Conservation (phyloP, 177 flowering plant species). For the Vitis hybrid region DNA sequence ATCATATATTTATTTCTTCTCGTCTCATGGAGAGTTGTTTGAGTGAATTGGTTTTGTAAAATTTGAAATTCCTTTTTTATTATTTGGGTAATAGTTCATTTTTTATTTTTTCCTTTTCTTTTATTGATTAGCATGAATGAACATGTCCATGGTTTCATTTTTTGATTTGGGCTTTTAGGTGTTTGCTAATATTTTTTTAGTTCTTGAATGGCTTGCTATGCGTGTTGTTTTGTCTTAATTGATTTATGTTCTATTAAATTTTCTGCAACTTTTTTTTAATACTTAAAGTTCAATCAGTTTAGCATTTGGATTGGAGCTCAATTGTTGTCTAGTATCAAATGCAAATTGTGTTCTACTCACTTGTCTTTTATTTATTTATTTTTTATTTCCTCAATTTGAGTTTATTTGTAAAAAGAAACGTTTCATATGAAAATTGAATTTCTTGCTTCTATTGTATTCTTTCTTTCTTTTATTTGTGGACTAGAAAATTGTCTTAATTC, state of each 20-base stretch:
- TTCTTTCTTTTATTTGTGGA: background rate
- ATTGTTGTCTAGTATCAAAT: background rate
- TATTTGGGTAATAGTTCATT: no score
- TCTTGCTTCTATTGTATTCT: background rate
- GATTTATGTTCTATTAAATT: background rate
- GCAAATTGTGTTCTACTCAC: background rate
- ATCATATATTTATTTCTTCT: no score
- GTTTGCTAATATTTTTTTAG: background rate
- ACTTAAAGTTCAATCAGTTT: background rate
- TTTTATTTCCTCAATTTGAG: background rate
- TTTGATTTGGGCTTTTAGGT: no score
- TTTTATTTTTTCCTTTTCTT: no score
- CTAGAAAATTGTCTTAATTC: background rate
- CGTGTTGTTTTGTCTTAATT: background rate
- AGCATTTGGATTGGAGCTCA: background rate
- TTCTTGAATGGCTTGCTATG: background rate
- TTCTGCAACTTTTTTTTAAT: background rate
- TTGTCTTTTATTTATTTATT: background rate
- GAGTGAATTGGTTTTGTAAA: no score
- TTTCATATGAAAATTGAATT: background rate
- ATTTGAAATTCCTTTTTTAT: no score
- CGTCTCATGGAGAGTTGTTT: no score
- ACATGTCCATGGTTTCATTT: no score
- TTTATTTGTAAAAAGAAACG: background rate
- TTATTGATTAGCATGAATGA: no score